phyloP scores from a whole-genome alignment of 768 basidiomycete species.

The Pisolithus orientalis region DNA sequence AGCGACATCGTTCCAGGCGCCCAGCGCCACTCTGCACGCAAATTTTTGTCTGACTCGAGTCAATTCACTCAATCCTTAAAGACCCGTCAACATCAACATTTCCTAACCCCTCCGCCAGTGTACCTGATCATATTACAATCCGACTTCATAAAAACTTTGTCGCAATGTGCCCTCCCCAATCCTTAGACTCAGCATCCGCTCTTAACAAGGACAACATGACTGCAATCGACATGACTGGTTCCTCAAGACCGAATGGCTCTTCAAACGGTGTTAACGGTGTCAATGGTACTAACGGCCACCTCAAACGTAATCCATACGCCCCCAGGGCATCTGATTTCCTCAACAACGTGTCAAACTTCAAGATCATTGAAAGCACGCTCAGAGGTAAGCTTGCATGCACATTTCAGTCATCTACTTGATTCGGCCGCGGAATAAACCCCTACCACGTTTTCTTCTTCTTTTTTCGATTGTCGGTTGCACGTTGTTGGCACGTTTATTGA shows the following conservation, averaged over 20 bases:
- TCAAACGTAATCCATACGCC: constrained; percentile 68
- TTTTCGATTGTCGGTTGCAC: background rate
- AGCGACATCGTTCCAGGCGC: too few species aligned
- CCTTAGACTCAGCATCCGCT: constrained; percentile 39
- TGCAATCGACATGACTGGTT: constrained; percentile 47
- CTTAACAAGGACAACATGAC: constrained; percentile 60
- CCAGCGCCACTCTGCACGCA: too few species aligned
- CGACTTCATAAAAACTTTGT: background rate
- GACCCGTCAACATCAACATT: background rate
- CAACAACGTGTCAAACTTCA: constrained; percentile 89
- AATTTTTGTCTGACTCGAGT: too few species aligned
- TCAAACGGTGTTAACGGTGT: constrained; percentile 28
- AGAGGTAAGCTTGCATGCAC: constrained; percentile 43
- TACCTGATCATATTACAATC: background rate
- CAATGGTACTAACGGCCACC: constrained; percentile 32
- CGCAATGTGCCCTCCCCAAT: constrained; percentile 48
- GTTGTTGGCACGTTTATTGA: background rate
- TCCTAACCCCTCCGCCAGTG: background rate
- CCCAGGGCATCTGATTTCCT: constrained; percentile 89
- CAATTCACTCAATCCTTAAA: too few species aligned
- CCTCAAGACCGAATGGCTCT: constrained; percentile 33
- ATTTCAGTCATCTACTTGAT: background rate
- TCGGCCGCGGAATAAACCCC: background rate
- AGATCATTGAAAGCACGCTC: constrained; percentile 95
- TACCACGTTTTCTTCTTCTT: background rate